phyloP scores from a whole-genome alignment of 371 early-diverging fungal species.

The Apophysomyces ossiformis region DNA sequence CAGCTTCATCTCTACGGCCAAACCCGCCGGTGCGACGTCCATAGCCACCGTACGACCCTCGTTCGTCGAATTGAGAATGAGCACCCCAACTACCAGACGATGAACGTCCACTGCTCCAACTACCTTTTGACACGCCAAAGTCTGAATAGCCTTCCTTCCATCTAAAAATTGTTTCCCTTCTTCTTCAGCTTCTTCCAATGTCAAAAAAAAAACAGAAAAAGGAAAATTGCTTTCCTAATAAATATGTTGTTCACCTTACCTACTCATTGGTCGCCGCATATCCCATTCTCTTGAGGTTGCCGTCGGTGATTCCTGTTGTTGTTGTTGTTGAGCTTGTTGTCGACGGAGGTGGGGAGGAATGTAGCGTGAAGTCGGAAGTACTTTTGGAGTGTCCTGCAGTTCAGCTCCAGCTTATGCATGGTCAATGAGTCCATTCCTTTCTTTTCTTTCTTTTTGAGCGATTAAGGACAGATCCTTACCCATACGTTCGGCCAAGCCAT shows the following conservation, averaged over 20 bases:
- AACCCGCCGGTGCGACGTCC: slow-evolving; percentile 48
- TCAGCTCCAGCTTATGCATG: neutral
- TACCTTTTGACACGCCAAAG: slow-evolving; percentile 40
- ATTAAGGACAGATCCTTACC: slow-evolving; percentile 35
- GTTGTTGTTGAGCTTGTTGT: neutral
- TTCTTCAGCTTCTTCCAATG: too few relatives aligned
- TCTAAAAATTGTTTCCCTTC: slow-evolving; percentile 7
- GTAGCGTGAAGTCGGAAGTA: slow-evolving; percentile 20
- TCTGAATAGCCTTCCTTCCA: slow-evolving; percentile 25
- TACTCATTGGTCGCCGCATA: neutral
- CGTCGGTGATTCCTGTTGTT: neutral
- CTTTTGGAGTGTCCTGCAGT: neutral
- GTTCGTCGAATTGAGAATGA: slow-evolving; percentile 37
- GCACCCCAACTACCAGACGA: slow-evolving; percentile 32
- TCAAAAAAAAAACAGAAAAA: neutral
- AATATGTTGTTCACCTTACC: too few relatives aligned
- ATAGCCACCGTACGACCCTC: slow-evolving; percentile 48
- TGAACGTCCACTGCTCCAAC: slow-evolving; percentile 38
- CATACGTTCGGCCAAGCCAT: slow-evolving; percentile 59
- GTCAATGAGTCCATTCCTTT: neutral
- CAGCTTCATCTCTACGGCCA: slow-evolving; percentile 42
- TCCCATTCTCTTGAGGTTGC: slow-evolving; percentile 18
- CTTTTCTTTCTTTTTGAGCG: neutral
- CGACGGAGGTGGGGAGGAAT: slow-evolving; percentile 42
- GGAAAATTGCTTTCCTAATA: slow-evolving; percentile 15